Evolutionary conservation across 148 eudicot genomes (phyloP).

Genomic region (Beta vulgaris): DNA sequence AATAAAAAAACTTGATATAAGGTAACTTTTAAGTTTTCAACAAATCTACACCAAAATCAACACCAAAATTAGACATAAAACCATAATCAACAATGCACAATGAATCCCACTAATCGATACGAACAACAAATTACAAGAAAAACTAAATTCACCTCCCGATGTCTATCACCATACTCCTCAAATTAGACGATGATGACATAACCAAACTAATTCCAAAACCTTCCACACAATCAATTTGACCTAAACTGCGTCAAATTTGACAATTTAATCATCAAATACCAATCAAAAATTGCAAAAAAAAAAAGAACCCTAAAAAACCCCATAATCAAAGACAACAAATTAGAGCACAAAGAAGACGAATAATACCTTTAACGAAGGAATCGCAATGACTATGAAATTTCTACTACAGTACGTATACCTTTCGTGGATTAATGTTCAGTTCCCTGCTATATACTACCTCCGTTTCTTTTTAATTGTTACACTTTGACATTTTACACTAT

Average conservation of each 20-base stretch:
- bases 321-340: background rate
- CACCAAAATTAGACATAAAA: conserved; percentile 13
- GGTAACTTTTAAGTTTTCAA: no score
- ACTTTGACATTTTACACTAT: no score
- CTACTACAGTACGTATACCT: background rate
- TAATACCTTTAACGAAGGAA: background rate
- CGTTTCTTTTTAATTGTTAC: no score
- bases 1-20: no score
- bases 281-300: no score
- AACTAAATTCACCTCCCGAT: conserved; percentile 37
- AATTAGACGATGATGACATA: conserved; percentile 54
- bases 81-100: conserved; percentile 17
- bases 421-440: conserved; percentile 9
- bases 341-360: background rate
- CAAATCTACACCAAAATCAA: no score
- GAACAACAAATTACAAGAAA: background rate
- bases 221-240: background rate
- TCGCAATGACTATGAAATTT: background rate
- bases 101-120: background rate
- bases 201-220: conserved; percentile 16
- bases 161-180: conserved; percentile 54
- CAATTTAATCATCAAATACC: background rate
- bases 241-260: conserved; percentile 2
- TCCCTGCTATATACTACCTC: background rate
- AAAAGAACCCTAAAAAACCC: background rate